Evolutionary conservation across 2,329 filamentous ascomycete species (phyloP), one percentile per base, ranked within the genome.

Genomic region (Apiospora aurea): DNA sequence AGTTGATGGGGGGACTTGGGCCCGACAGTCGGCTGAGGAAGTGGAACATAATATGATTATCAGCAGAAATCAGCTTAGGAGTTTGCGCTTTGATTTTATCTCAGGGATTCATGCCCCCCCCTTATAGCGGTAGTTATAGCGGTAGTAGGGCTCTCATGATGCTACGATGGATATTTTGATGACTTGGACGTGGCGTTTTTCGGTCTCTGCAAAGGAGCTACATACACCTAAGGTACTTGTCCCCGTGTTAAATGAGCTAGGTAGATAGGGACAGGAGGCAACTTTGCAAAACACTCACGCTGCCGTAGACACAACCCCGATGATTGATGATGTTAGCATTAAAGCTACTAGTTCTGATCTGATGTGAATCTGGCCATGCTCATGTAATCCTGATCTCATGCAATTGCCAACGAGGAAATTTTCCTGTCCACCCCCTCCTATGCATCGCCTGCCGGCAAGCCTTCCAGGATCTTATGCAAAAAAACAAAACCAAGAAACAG

Each of bases 361-460:
- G 57, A 14, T 64, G 18, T 41, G 57, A 64, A 41, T 41, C 57
- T 64, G 18, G 57, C 34, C 57, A 64, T 41, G 34, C 41, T 8
- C 34, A 18, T 64, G 34, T 64, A 64, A 64, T 24, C 57, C 57
- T 64, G 57, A 64, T 64, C 34, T 64, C 57, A 64, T 64, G 57
- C 57, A 64, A 41, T 64, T 64, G 34, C 29, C 21, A 41, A 41
- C 29, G 34, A 64, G 29, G 53, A 61, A 49, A 41, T 41, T 64
- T 41, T 41, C 41, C 34, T 34, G 29, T 34, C 34, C 34, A 24
- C 29, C 41, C 46, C 46, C 34, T 29, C 49, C 49, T 29, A n/a
- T 41, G 57, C 41, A 41, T 64, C 29, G 11, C n/a, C 34, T 64
- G 57, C 21, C 18, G 57, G 57, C 57, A 41, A 64, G 34, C 57